A percentile compares a stretch with the other conserved stretches of the same genome.
Evolutionary conservation across 2,329 filamentous ascomycete species (phyloP).

Genomic region (Biscogniauxia marginata): DNA sequence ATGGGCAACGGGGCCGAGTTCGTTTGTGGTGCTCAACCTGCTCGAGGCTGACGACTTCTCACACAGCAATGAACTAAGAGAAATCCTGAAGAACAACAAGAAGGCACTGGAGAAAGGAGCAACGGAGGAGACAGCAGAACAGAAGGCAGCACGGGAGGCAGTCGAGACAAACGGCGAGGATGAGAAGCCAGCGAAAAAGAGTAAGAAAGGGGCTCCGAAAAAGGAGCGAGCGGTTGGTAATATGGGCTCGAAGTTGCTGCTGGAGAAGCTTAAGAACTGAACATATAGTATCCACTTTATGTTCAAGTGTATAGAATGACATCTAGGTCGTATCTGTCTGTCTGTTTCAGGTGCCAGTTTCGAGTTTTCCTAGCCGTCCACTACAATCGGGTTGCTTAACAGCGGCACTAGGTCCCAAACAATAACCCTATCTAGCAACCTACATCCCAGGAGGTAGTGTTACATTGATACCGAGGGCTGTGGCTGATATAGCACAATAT

Average conservation of each 20-base stretch:
- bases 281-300: neutral
- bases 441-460: no score
- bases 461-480: neutral
- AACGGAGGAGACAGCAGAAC: slow-evolving; percentile 54
- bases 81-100: slow-evolving; percentile 70
- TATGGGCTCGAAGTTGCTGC: slow-evolving; percentile 58
- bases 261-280: slow-evolving; percentile 50
- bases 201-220: slow-evolving; percentile 40
- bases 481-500: neutral
- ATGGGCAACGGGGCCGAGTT: slow-evolving; percentile 85
- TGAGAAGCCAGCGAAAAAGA: slow-evolving; percentile 38
- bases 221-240: slow-evolving; percentile 53
- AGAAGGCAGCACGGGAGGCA: slow-evolving; percentile 51
- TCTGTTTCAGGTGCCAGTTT: no score
- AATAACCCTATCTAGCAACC: neutral
- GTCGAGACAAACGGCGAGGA: slow-evolving; percentile 47
- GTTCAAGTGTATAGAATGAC: neutral
- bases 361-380: no score
- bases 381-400: neutral
- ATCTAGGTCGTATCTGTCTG: neutral
- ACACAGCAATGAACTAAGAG: slow-evolving; percentile 64
- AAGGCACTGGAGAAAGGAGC: slow-evolving; percentile 69
- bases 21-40: slow-evolving; percentile 81
- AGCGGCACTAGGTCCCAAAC: neutral
- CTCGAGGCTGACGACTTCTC: slow-evolving; percentile 73